A percentile compares a stretch with the other conserved stretches of the same genome.
phyloP scores from a whole-genome alignment of 2,329 filamentous ascomycete genomes.

The Zopfia rhizophila region DNA sequence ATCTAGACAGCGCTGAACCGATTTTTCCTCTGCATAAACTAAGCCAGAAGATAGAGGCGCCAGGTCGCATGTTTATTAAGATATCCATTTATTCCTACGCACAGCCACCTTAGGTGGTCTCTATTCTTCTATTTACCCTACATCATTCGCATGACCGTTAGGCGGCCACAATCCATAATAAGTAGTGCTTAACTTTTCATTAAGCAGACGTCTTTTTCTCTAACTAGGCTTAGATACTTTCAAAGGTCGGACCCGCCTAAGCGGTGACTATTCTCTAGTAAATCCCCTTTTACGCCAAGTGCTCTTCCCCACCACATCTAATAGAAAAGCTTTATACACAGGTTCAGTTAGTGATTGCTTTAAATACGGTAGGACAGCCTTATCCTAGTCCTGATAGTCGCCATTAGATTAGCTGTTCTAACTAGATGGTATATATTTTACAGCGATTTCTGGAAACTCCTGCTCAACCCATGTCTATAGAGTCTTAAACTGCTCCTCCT shows the following conservation, averaged over 20 bases:
- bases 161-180: background rate
- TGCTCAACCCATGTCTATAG: slow-evolving; percentile 7
- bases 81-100: slow-evolving; percentile 8
- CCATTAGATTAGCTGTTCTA: slow-evolving; percentile 4
- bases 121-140: slow-evolving; percentile 7
- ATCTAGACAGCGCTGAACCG: background rate
- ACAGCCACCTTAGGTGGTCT: slow-evolving; percentile 10
- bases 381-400: slow-evolving; percentile 1
- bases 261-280: slow-evolving; percentile 6
- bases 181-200: slow-evolving; percentile 9
- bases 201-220: slow-evolving; percentile 8
- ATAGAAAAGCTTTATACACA: slow-evolving; percentile 1
- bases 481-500: slow-evolving; percentile 1
- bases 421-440: slow-evolving; percentile 6
- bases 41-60: slow-evolving; percentile 5
- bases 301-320: background rate
- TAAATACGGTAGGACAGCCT: slow-evolving; percentile 5
- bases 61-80: slow-evolving; percentile 2
- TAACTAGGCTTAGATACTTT: slow-evolving; percentile 11
- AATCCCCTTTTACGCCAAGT: slow-evolving; percentile 5
- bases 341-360: slow-evolving; percentile 5
- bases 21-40: background rate
- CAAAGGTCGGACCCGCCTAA: slow-evolving; percentile 8
- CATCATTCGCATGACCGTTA: too few species aligned
- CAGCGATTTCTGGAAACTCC: slow-evolving; percentile 10